A percentile compares a stretch with the other conserved stretches of the same genome.
Evolutionary conservation across 345 rosid genomes (phyloP).

Genomic region (Syzygium grande): DNA sequence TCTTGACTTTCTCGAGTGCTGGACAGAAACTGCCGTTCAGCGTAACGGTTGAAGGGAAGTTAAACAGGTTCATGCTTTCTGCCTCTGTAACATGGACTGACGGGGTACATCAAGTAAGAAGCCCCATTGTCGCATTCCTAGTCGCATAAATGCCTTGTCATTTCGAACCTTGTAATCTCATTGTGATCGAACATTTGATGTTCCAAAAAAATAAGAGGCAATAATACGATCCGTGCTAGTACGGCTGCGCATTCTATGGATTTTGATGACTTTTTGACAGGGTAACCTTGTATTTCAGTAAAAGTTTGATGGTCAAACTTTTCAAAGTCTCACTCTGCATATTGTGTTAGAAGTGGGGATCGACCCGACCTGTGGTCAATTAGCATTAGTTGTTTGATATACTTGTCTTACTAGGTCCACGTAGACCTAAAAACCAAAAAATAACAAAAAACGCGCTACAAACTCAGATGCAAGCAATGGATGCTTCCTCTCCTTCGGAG

Average conservation of each 20-base stretch:
- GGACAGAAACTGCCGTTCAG: constrained; percentile 14
- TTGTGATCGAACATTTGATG: background rate
- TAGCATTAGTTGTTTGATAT: background rate
- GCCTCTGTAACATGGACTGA: constrained; percentile 30
- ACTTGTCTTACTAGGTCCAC: background rate
- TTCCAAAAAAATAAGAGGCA: background rate
- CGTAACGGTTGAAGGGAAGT: constrained; percentile 8
- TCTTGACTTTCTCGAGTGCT: constrained; percentile 7
- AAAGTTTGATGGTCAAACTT: background rate
- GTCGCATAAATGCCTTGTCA: background rate
- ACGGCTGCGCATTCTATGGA: background rate
- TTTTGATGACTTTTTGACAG: background rate
- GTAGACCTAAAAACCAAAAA: background rate
- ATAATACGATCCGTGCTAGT: background rate
- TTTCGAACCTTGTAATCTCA: no score
- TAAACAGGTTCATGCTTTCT: constrained; percentile 1
- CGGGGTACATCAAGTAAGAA: constrained; percentile 26
- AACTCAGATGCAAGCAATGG: background rate
- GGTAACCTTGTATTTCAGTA: background rate
- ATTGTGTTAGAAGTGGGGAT: background rate
- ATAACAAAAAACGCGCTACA: background rate
- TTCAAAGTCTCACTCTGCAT: background rate
- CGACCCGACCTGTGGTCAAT: background rate
- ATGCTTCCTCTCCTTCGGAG: background rate
- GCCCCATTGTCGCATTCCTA: constrained; percentile 20